These are phyloP conservation scores for Diaporthe vexans DNA, from an alignment of 2,329 filamentous ascomycete genomes.

Conservation along the genomic window DNA sequence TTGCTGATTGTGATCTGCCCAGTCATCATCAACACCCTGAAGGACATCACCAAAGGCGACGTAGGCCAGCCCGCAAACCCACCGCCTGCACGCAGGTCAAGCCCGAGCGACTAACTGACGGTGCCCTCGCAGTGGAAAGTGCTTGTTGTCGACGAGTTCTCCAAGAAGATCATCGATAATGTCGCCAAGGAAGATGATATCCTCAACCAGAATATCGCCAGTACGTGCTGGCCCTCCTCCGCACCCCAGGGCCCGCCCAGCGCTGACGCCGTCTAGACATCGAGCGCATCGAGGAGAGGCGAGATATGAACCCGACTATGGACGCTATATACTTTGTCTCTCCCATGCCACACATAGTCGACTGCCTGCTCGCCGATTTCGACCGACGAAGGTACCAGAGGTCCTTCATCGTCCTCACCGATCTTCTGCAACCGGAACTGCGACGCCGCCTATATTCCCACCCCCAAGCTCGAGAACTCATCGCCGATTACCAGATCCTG, in stretches of 20 bases:
- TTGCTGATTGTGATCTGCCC: conserved; percentile 36
- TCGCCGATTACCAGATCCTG: conserved; percentile 85
- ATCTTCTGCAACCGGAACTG: conserved; percentile 77
- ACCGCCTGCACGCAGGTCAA: background rate
- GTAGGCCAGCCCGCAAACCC: conserved; percentile 62
- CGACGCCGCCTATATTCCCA: conserved; percentile 82
- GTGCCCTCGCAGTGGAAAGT: conserved; percentile 86
- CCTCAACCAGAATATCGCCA: conserved; percentile 95
- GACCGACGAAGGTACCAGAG: conserved; percentile 85
- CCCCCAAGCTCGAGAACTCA: conserved; percentile 76
- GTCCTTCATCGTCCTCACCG: conserved; percentile 87
- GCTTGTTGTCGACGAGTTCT: conserved; percentile 86
- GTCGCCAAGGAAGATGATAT: conserved; percentile 96
- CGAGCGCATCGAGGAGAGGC: conserved; percentile 90
- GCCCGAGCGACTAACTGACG: conserved; percentile 12
- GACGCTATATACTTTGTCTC: conserved; percentile 95
- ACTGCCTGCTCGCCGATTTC: conserved; percentile 94
- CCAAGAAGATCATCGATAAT: conserved; percentile 90
- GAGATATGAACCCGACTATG: conserved; percentile 87
- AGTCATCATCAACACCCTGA: conserved; percentile 83
- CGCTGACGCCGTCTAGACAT: conserved; percentile 74
- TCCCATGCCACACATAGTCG: conserved; percentile 88
- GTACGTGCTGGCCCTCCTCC: conserved; percentile 64
- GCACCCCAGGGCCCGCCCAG: conserved; percentile 38
- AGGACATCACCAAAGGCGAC: conserved; percentile 84